Conservation (phyloP, 495 filamentous ascomycete genomes). For the Achaetomiella virescens region DNA sequence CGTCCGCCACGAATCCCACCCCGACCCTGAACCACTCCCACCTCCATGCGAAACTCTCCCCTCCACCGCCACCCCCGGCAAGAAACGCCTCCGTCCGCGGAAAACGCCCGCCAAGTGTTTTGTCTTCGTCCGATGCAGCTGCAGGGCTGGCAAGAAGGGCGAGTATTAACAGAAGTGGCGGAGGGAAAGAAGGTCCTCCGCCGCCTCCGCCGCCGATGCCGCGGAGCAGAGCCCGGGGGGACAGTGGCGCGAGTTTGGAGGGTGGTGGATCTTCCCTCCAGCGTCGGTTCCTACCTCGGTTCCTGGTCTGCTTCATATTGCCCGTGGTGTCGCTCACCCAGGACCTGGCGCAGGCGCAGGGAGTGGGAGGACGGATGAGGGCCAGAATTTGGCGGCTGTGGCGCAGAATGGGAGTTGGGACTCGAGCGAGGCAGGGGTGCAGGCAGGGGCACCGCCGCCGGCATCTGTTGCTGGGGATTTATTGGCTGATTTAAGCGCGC, state of each 20-base stretch:
- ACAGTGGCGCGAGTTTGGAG: too few species aligned
- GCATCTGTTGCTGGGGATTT: conserved; percentile 44
- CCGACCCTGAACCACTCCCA: not conserved
- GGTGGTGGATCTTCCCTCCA: not conserved
- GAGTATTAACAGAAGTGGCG: not conserved
- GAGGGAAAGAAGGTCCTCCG: not conserved
- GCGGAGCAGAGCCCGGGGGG: too few species aligned
- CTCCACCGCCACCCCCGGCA: conserved; percentile 41
- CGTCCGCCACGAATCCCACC: not conserved
- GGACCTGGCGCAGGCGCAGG: conserved; percentile 18
- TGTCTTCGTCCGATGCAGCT: not conserved
- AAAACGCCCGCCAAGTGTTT: conserved; percentile 29
- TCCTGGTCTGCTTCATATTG: conserved; percentile 19
- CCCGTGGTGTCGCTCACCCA: not conserved
- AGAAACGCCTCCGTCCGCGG: conserved; percentile 35
- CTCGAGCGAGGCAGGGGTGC: not conserved
- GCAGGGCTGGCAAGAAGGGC: not conserved
- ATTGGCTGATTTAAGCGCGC: conserved; percentile 57
- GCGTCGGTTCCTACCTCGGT: not conserved
- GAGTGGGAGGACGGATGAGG: not conserved
- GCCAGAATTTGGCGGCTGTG: not conserved
- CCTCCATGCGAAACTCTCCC: conserved; percentile 26
- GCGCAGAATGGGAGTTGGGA: not conserved
- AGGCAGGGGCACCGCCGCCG: not conserved
- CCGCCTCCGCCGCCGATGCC: conserved; percentile 58